A percentile compares a stretch with the other conserved stretches of the same genome.
Conservation (phyloP, 1,139 yeast species). For the Magnusiomyces magnusii region DNA sequence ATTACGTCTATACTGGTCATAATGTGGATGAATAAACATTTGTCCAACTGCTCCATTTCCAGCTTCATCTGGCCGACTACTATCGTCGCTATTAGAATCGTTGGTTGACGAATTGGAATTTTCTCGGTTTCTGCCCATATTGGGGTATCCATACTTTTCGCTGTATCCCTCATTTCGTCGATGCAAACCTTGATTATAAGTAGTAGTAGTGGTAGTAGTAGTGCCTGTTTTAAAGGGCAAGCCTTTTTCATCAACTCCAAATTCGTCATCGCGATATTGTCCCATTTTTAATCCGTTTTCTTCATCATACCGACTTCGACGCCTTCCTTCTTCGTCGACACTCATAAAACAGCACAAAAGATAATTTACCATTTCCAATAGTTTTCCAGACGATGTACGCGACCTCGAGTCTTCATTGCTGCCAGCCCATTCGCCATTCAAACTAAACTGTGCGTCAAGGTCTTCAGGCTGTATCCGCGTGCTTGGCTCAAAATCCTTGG, state of each 20-base stretch:
- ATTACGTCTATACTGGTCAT: constrained; percentile 18
- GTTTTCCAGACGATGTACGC: neutral
- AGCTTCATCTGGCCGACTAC: neutral
- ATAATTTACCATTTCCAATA: neutral
- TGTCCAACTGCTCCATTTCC: neutral
- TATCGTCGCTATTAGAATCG: neutral
- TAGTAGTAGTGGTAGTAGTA: neutral
- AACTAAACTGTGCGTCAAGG: constrained; percentile 15
- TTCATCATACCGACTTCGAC: neutral
- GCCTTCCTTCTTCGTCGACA: neutral
- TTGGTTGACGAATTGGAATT: neutral
- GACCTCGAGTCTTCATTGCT: constrained; percentile 5
- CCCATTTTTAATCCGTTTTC: neutral
- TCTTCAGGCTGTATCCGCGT: constrained; percentile 10
- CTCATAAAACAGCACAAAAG: constrained; percentile 4
- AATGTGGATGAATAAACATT: neutral
- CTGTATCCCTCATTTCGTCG: neutral
- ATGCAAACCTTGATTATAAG: neutral
- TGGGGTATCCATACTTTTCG: neutral
- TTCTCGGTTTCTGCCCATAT: neutral
- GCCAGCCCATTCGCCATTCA: constrained; percentile 16
- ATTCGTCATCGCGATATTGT: neutral
- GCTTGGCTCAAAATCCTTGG: constrained; percentile 1
- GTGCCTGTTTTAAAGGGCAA: neutral
- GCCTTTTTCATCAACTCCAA: neutral